phyloP scores from a whole-genome alignment of 208 protist genomes.

The Leishmania arabica region DNA sequence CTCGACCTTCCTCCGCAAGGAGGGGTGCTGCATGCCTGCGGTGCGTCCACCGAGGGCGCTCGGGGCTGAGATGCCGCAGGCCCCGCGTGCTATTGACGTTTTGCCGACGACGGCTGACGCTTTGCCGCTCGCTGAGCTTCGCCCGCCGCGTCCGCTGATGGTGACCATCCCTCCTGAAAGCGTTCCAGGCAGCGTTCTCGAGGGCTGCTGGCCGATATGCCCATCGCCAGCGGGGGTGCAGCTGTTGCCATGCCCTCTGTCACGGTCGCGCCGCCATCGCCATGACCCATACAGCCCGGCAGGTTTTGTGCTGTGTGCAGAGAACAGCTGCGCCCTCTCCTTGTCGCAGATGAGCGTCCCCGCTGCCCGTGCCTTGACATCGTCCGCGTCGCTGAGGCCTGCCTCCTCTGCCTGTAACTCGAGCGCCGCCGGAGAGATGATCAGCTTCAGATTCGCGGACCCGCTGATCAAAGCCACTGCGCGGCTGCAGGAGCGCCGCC shows the following conservation, averaged over 20 bases:
- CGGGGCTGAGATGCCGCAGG: constrained; percentile 10
- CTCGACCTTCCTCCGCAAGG: neutral
- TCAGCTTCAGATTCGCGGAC: constrained; percentile 25
- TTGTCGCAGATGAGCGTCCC: constrained; percentile 3
- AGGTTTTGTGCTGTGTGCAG: constrained; percentile 25
- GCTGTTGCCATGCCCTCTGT: neutral
- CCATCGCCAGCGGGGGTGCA: neutral
- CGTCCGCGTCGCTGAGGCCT: neutral
- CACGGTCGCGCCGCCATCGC: constrained; percentile 17
- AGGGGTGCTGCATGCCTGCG: neutral
- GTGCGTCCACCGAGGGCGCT: constrained; percentile 4
- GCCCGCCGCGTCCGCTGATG: neutral
- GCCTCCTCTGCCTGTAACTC: constrained; percentile 2
- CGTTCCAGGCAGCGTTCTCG: neutral
- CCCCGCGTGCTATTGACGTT: constrained; percentile 15
- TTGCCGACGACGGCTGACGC: neutral
- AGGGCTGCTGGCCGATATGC: neutral
- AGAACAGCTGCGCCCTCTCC: constrained; percentile 22
- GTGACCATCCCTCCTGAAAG: constrained; percentile 5
- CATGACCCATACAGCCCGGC: constrained; percentile 31
- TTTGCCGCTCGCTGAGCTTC: neutral
- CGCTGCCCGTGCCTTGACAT: neutral
- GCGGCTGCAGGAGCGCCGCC: constrained; percentile 23
- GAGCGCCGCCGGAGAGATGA: constrained; percentile 1
- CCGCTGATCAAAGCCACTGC: constrained; percentile 29